A percentile compares a stretch with the other conserved stretches of the same genome.
Evolutionary conservation across 2,329 filamentous ascomycete genomes (phyloP).

Genomic region (Talaromyces verruculosus): DNA sequence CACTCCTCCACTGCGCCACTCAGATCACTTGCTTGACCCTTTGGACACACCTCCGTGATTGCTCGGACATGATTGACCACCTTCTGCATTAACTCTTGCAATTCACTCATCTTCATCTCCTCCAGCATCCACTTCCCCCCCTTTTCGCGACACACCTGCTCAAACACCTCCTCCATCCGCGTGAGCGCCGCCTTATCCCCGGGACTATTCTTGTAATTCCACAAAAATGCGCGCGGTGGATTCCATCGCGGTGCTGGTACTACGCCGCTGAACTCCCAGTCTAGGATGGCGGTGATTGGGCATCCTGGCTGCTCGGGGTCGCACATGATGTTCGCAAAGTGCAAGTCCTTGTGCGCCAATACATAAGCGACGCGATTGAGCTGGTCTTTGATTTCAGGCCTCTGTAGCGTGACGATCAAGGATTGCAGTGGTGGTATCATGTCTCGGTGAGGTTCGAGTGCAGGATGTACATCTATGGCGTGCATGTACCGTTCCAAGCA

Average conservation of each 20-base stretch:
- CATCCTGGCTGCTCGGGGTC: slow-evolving; percentile 23
- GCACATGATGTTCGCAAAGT: slow-evolving; percentile 42
- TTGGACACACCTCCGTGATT: slow-evolving; percentile 33
- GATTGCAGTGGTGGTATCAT: slow-evolving; percentile 31
- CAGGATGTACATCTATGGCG: slow-evolving; percentile 29
- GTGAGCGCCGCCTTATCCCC: slow-evolving; percentile 2
- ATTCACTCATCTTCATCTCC: slow-evolving; percentile 17
- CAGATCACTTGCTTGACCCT: slow-evolving; percentile 27
- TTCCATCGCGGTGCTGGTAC: slow-evolving; percentile 41
- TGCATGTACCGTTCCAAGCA: slow-evolving; percentile 30
- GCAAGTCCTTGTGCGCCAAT: slow-evolving; percentile 42
- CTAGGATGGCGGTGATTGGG: slow-evolving; percentile 36
- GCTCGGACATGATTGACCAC: slow-evolving; percentile 32
- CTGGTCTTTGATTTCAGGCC: not conserved
- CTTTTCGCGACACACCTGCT: slow-evolving; percentile 25
- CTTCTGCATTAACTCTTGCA: slow-evolving; percentile 32
- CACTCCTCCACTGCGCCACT: slow-evolving; percentile 15
- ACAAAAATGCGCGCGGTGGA: slow-evolving; percentile 26
- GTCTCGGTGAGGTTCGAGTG: slow-evolving; percentile 30
- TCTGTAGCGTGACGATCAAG: slow-evolving; percentile 24
- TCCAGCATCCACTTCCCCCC: slow-evolving; percentile 23
- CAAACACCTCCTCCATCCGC: slow-evolving; percentile 28
- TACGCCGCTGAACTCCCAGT: slow-evolving; percentile 43
- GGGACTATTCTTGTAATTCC: not conserved
- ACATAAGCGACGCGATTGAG: slow-evolving; percentile 28